Evolutionary conservation across 2,329 filamentous ascomycete species (phyloP).

Genomic region (Colletotrichum sp.): DNA sequence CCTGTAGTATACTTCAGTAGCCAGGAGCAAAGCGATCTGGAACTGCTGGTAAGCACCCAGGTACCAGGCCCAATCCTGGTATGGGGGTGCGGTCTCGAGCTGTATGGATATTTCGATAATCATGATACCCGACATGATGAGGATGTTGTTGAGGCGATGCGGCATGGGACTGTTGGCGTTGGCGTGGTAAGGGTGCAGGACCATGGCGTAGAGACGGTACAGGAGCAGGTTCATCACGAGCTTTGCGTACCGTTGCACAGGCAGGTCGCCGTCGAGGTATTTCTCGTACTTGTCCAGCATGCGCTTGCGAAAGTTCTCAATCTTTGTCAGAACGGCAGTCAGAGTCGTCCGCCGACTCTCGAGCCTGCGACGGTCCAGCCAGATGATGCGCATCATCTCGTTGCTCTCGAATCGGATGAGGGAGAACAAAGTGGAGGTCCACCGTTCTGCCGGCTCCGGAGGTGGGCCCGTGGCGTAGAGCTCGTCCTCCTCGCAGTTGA

Average conservation of each 20-base stretch:
- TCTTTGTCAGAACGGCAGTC: slow-evolving; percentile 68
- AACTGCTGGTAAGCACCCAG: slow-evolving; percentile 74
- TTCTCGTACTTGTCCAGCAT: slow-evolving; percentile 71
- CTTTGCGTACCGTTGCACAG: slow-evolving; percentile 67
- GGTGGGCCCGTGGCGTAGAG: slow-evolving; percentile 50
- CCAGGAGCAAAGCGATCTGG: slow-evolving; percentile 71
- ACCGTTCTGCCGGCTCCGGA: slow-evolving; percentile 55
- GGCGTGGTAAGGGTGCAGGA: slow-evolving; percentile 71
- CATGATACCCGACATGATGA: slow-evolving; percentile 65
- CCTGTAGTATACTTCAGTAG: slow-evolving; percentile 69
- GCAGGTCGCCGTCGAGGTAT: slow-evolving; percentile 63
- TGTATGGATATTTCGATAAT: slow-evolving; percentile 54
- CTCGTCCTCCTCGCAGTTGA: slow-evolving; percentile 73
- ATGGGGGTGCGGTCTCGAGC: slow-evolving; percentile 47
- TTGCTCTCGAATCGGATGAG: slow-evolving; percentile 75
- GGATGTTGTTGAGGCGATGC: slow-evolving; percentile 66
- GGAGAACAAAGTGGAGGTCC: slow-evolving; percentile 72
- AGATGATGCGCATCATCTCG: slow-evolving; percentile 74
- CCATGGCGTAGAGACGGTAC: slow-evolving; percentile 68
- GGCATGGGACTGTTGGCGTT: slow-evolving; percentile 55
- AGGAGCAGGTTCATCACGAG: slow-evolving; percentile 70
- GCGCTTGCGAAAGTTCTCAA: slow-evolving; percentile 70
- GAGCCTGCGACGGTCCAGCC: slow-evolving; percentile 71
- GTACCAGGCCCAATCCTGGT: slow-evolving; percentile 74
- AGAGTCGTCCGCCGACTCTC: slow-evolving; percentile 66